Evolutionary conservation across 306 rosid genomes (phyloP).

Genomic region (Castanea mollissima): DNA sequence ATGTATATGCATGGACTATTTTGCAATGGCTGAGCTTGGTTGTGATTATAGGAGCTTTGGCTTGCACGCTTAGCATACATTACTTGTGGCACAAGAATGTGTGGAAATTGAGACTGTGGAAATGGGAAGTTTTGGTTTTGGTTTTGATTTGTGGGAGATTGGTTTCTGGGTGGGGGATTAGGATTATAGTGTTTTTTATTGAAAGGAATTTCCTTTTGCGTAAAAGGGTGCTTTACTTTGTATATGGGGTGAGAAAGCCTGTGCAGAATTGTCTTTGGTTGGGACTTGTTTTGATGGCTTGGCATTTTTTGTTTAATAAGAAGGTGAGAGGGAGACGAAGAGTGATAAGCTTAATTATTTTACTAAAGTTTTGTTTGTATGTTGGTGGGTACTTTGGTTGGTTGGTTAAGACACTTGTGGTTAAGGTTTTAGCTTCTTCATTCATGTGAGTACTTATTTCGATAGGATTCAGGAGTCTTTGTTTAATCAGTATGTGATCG

Average conservation of each 20-base stretch:
- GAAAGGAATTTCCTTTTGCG: slow-evolving; percentile 78
- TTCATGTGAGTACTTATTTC: slow-evolving; percentile 80
- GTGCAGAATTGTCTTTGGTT: slow-evolving; percentile 83
- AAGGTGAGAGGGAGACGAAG: slow-evolving; percentile 58
- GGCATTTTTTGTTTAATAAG: slow-evolving; percentile 69
- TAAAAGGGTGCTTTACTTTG: slow-evolving; percentile 73
- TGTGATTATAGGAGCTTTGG: slow-evolving; percentile 45
- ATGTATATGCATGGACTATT: slow-evolving; percentile 37
- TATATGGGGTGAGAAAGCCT: slow-evolving; percentile 67
- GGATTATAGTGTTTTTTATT: slow-evolving; percentile 52
- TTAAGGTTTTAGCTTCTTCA: slow-evolving; percentile 79
- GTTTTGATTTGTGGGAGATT: slow-evolving; percentile 76
- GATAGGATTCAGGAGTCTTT: slow-evolving; percentile 84
- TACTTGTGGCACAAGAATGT: slow-evolving; percentile 33
- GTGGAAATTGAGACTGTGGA: slow-evolving; percentile 70
- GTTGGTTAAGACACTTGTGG: slow-evolving; percentile 69
- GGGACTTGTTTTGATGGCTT: slow-evolving; percentile 71
- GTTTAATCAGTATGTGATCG: slow-evolving; percentile 76
- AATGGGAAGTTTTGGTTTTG: slow-evolving; percentile 77
- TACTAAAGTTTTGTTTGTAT: slow-evolving; percentile 64
- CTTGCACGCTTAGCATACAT: slow-evolving; percentile 43
- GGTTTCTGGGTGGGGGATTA: slow-evolving; percentile 77
- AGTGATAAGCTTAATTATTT: slow-evolving; percentile 33
- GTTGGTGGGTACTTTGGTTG: slow-evolving; percentile 67
- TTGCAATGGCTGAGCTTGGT: slow-evolving; percentile 72